Percentiles rank a stretch among this genome's conserved stretches.
Evolutionary conservation across 306 rosid genomes (phyloP).

Genomic region (Lablab purpureus): DNA sequence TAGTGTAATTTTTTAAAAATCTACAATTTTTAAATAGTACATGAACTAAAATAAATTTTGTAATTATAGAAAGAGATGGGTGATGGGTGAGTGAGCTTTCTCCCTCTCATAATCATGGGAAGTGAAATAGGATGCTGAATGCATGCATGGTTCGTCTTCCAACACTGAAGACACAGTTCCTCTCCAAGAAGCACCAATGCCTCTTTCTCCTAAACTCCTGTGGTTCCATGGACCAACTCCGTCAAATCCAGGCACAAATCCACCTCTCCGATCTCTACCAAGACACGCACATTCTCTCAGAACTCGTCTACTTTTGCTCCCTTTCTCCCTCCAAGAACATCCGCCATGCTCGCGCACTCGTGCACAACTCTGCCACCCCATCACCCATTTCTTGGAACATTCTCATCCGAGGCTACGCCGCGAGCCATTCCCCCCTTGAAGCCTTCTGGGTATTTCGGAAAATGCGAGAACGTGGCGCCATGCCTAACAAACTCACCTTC

Average conservation of each 20-base stretch:
- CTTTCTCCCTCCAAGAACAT: slow-evolving; percentile 62
- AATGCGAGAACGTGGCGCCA: slow-evolving; percentile 62
- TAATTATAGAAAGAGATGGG: too few species aligned
- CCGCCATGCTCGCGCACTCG: slow-evolving; percentile 61
- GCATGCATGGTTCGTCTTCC: slow-evolving; percentile 59
- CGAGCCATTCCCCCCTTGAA: slow-evolving; percentile 57
- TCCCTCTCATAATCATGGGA: too few species aligned
- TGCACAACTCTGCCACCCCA: slow-evolving; percentile 41
- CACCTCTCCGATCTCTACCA: slow-evolving; percentile 59
- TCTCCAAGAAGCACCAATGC: slow-evolving; percentile 60
- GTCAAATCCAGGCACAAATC: slow-evolving; percentile 73
- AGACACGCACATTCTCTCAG: slow-evolving; percentile 59
- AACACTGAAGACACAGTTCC: slow-evolving; percentile 33
- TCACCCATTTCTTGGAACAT: slow-evolving; percentile 76
- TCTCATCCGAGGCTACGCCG: slow-evolving; percentile 75
- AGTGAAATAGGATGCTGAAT: too few species aligned
- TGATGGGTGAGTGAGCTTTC: too few species aligned
- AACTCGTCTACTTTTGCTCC: slow-evolving; percentile 69
- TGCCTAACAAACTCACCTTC: slow-evolving; percentile 73
- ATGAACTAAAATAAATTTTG: too few species aligned
- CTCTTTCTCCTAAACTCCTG: slow-evolving; percentile 60
- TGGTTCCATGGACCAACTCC: slow-evolving; percentile 61
- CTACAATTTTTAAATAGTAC: too few species aligned
- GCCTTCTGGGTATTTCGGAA: slow-evolving; percentile 62
- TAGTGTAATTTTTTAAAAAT: too few species aligned